Conservation (phyloP, 345 rosid genomes). For the Dipteronia dyeriana region DNA sequence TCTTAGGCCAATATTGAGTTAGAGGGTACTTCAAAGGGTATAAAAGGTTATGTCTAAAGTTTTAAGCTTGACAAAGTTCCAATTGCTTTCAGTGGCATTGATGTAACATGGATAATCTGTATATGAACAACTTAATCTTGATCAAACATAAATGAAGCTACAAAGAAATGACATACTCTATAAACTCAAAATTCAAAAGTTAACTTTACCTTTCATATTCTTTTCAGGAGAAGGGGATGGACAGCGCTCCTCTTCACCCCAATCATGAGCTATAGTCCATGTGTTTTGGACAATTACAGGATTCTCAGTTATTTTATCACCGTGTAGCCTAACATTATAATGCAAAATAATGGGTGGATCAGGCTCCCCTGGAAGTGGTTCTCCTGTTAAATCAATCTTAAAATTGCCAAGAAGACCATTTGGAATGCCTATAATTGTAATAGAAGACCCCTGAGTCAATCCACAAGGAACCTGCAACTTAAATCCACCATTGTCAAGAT, state of each 20-base stretch:
- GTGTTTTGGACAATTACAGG: conserved; percentile 98
- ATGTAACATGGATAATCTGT: conserved; percentile 5
- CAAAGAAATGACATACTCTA: background rate
- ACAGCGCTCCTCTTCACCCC: conserved; percentile 99
- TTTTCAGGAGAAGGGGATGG: conserved; percentile 77
- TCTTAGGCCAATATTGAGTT: background rate
- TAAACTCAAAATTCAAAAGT: background rate
- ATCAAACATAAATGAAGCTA: conserved; percentile 8
- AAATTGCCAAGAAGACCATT: conserved; percentile 88
- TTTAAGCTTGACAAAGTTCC: background rate
- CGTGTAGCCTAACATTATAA: conserved; percentile 94
- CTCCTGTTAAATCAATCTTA: conserved; percentile 86
- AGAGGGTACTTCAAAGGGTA: background rate
- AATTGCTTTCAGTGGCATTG: background rate
- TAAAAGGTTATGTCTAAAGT: background rate
- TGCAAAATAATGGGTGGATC: conserved; percentile 94
- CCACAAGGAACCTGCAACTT: conserved; percentile 87
- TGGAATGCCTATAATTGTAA: conserved; percentile 87
- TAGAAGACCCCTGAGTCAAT: conserved; percentile 90
- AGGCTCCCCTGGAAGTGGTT: conserved; percentile 97
- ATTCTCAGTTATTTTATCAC: conserved; percentile 92
- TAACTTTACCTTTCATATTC: conserved; percentile 61
- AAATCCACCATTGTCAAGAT: conserved; percentile 41
- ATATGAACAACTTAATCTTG: conserved; percentile 1
- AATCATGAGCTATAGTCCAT: conserved; percentile 89